A percentile compares a stretch with the other conserved stretches of the same genome.
These are phyloP conservation scores for Gossypium trilobum DNA, from an alignment of 441 rosid genomes.

Conservation along the genomic window DNA sequence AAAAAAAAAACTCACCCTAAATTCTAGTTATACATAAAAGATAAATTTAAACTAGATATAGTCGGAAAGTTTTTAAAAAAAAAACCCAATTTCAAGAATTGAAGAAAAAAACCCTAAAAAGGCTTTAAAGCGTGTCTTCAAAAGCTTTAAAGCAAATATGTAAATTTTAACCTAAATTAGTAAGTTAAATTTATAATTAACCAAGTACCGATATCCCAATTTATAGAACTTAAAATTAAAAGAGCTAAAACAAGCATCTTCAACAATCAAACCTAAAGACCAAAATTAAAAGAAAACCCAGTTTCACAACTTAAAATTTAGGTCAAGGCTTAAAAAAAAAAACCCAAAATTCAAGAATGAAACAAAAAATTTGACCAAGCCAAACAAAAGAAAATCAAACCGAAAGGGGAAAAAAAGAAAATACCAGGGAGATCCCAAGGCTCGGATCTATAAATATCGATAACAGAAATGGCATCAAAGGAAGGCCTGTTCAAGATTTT, in stretches of 20 bases:
- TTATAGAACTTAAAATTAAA: background rate
- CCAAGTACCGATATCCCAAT: background rate
- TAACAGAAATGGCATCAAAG: conserved; percentile 64
- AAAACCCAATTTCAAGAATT: background rate
- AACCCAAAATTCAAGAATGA: background rate
- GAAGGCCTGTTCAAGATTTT: conserved; percentile 64
- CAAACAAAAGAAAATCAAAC: background rate
- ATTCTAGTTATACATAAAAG: background rate
- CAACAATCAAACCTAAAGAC: background rate
- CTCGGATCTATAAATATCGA: conserved; percentile 78
- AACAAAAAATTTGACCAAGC: conserved; percentile 1
- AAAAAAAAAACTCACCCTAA: background rate
- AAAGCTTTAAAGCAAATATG: background rate
- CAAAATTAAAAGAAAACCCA: background rate
- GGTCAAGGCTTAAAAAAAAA: background rate
- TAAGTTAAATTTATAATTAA: background rate
- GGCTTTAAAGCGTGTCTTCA: background rate
- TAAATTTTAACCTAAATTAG: background rate
- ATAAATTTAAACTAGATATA: background rate
- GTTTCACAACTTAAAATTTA: background rate
- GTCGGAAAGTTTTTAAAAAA: background rate
- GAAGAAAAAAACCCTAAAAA: background rate
- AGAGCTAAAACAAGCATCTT: background rate
- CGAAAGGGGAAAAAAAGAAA: background rate
- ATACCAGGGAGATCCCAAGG: conserved; percentile 98